Evolutionary conservation across 768 basidiomycete genomes (phyloP), one percentile per base, ranked within the genome.

Genomic region (Pleurotus ostreatus): DNA sequence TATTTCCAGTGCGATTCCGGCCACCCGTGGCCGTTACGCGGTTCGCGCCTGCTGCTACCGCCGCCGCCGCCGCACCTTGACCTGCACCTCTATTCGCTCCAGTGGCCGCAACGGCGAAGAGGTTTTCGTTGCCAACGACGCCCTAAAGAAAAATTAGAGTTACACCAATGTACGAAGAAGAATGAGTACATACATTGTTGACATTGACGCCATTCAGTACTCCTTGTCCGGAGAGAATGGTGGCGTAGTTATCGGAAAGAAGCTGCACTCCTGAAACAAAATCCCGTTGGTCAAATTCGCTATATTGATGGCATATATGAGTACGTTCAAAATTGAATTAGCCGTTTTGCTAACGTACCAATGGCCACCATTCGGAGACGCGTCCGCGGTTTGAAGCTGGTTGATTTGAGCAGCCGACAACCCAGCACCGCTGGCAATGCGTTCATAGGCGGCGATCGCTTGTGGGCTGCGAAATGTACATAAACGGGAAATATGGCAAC

Each of bases 201-300:
- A 66, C 62, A 18, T 58, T 54, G 45, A 60, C 58, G 23, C 58
- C 62, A 41, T 60, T 62, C 40, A 62, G 51, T 22, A 48, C 57
- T 7, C 51, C 61, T 46, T 58, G 56, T 12, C 60, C 63, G 6
- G 47, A 34, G 20, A 66, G 44, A 41, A 66, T 62, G 41, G 48
- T 55, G 22, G 20, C 46, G 46, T 59, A 68, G 57, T 68, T 68
- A 52, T 68, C 58, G 1, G 61, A 61, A 23, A 68, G 49, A n/a
- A 68, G 61, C 57, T 66, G 65, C 3, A 66, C 63, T 26, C 66
- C 66, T 22, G 66, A 63, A 12, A 66, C 65, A 39, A 68, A 68
- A 46, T 59, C 65, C 46, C 58, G 45, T 53, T 65, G 40, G 57
- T 68, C 66, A 57, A 68, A 68, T 61, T 62, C 66, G 46, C 66